Evolutionary conservation across 2,329 filamentous ascomycete species (phyloP), one percentile per base, ranked within the genome.

Genomic region (Fusarium guadeloupense): DNA sequence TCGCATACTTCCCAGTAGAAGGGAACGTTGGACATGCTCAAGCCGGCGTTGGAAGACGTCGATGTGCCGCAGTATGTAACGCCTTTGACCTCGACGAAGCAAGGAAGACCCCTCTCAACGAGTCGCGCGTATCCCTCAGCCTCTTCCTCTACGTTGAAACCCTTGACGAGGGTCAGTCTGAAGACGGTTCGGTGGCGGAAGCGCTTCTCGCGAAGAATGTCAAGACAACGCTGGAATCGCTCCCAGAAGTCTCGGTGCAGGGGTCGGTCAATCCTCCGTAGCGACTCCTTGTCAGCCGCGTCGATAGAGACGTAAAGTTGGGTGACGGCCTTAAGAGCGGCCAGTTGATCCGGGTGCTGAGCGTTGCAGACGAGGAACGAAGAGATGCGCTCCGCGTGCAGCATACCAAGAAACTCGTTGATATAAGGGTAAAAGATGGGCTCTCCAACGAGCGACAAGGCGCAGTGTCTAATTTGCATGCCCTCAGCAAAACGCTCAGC

Each of bases 351-450:
- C 1, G 94, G 95, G 72, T 98, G 94, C 75, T 98, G 95, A 1
- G 94, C 94, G 72, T 98, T 98, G 81, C 94, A 98, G 54, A 99
- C 95, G 0, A 98, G 81, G 79, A 98, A 99, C 26, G 90, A 95
- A 4, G 92, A 96, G 66, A 98, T 97, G 67, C 87, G 89, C 74
- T 96, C 91, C 12, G 76, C 80, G 78, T 98, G 94, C 64, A 99
- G 83, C 82, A 98, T 85, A 10, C 80, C 83, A 1, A 96, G 81
- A 71, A 98, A 93, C 72, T 93, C 90, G 76, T 99, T 97, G 81
- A 98, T 98, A 72, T 96, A 89, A 9, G 95, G 95, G 75, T 98
- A 98, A 79, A 98, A 98, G 69, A 97, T 97, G n/a, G 94, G 94
- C 76, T 99, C 94, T 67, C 95, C 94, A 19, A 99, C 95, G 9